phyloP scores from a whole-genome alignment of 164 flowering plant species.

The Magnolia officinalis region DNA sequence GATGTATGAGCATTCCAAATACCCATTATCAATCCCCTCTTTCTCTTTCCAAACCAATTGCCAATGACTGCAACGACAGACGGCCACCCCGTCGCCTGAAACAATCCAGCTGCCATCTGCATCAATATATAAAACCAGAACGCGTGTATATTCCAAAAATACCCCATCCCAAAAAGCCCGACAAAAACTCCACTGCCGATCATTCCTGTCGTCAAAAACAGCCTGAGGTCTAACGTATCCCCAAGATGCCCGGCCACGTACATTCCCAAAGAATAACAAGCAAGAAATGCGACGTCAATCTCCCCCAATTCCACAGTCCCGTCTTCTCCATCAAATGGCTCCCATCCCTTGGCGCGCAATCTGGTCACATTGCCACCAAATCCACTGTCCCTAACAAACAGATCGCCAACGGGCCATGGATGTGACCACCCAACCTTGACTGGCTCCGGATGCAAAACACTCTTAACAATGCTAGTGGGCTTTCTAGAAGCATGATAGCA shows the following conservation, averaged over 20 bases:
- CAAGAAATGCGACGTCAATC: conserved; percentile 84
- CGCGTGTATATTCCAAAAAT: conserved; percentile 63
- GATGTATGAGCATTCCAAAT: conserved; percentile 92
- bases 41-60: conserved; percentile 92
- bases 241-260: conserved; percentile 90
- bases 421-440: neutral
- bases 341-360: conserved; percentile 50
- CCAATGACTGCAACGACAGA: conserved; percentile 96
- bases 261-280: conserved; percentile 85
- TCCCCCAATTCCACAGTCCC: conserved; percentile 81
- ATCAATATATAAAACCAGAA: conserved; percentile 63
- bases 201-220: conserved; percentile 81
- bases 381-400: conserved; percentile 42
- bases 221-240: conserved; percentile 65
- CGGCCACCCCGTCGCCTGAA: conserved; percentile 98
- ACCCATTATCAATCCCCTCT: conserved; percentile 91
- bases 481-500: conserved; percentile 91
- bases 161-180: conserved; percentile 83
- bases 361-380: conserved; percentile 9
- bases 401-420: conserved; percentile 59
- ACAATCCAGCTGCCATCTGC: conserved; percentile 95
- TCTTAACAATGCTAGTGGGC: conserved; percentile 85
- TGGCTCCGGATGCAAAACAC: conserved; percentile 64
- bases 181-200: conserved; percentile 86
- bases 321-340: conserved; percentile 67